Evolutionary conservation across 2,329 filamentous ascomycete genomes (phyloP).

Genomic region (Ascochyta pisi): DNA sequence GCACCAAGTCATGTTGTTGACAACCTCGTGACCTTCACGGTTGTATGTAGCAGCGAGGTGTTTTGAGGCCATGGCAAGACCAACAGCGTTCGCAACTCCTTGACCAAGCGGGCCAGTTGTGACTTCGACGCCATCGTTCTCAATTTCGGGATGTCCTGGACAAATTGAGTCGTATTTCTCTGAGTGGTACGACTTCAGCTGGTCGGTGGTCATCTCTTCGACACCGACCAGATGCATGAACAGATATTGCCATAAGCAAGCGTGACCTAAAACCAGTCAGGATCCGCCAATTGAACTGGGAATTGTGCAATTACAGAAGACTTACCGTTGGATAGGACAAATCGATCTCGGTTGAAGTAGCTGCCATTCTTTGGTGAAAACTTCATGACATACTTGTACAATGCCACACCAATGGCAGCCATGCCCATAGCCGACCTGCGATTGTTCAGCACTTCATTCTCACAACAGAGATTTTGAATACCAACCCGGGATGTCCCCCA

Average conservation of each 20-base stretch:
- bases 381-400: slow-evolving; percentile 69
- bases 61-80: slow-evolving; percentile 61
- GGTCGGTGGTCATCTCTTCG: slow-evolving; percentile 62
- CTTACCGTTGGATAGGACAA: slow-evolving; percentile 59
- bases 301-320: background rate
- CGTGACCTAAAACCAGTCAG: slow-evolving; percentile 46
- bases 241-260: slow-evolving; percentile 61
- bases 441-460: background rate
- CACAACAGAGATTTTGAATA: background rate
- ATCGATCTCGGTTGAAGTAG: slow-evolving; percentile 69
- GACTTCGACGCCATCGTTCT: slow-evolving; percentile 64
- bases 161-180: slow-evolving; percentile 56
- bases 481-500: slow-evolving; percentile 8
- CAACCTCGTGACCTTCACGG: slow-evolving; percentile 52
- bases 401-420: slow-evolving; percentile 66
- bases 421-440: slow-evolving; percentile 60
- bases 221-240: slow-evolving; percentile 62
- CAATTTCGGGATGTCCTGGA: slow-evolving; percentile 65
- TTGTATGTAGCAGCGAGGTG: slow-evolving; percentile 69
- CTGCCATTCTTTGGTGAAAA: slow-evolving; percentile 63
- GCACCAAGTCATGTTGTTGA: slow-evolving; percentile 62
- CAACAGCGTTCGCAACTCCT: slow-evolving; percentile 63
- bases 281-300: background rate
- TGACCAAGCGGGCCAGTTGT: slow-evolving; percentile 67
- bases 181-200: slow-evolving; percentile 63